phyloP scores from a whole-genome alignment of 371 early-diverging fungal genomes.

The Mucor saturninus region DNA sequence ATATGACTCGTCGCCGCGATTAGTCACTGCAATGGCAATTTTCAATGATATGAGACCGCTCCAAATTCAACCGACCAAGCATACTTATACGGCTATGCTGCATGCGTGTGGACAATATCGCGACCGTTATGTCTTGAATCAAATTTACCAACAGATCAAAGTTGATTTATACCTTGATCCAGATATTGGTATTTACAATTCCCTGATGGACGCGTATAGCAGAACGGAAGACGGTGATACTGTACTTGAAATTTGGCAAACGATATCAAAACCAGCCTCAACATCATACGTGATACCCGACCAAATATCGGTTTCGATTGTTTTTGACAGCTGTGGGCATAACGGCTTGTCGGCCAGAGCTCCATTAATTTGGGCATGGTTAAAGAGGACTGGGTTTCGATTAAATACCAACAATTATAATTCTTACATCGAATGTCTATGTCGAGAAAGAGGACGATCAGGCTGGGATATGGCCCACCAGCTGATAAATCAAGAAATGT shows the following conservation, averaged over 20 bases:
- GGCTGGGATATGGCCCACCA: constrained; percentile 42
- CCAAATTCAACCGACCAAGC: constrained; percentile 30
- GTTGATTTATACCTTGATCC: constrained; percentile 41
- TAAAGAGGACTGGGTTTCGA: constrained; percentile 23
- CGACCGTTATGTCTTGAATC: constrained; percentile 31
- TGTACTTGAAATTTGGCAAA: constrained; percentile 42
- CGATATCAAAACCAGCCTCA: constrained; percentile 14
- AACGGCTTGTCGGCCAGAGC: constrained; percentile 36
- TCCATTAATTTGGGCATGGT: constrained; percentile 34
- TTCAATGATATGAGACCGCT: constrained; percentile 43
- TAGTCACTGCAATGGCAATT: constrained; percentile 27
- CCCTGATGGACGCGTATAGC: constrained; percentile 44
- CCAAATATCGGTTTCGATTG: constrained; percentile 29
- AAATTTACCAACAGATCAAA: constrained; percentile 35
- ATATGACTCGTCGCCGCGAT: constrained; percentile 10
- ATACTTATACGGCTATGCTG: constrained; percentile 36
- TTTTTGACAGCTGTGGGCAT: constrained; percentile 39
- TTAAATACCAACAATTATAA: constrained; percentile 49
- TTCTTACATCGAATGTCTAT: constrained; percentile 53
- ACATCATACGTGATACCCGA: constrained; percentile 9
- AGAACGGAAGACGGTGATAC: constrained; percentile 29
- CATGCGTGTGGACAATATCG: constrained; percentile 34
- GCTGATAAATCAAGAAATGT: constrained; percentile 36
- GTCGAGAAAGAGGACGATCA: constrained; percentile 30
- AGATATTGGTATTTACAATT: constrained; percentile 39